A percentile compares a stretch with the other conserved stretches of the same genome.
Evolutionary conservation across 768 basidiomycete species (phyloP).

Genomic region (Asterophora lycoperdoides): DNA sequence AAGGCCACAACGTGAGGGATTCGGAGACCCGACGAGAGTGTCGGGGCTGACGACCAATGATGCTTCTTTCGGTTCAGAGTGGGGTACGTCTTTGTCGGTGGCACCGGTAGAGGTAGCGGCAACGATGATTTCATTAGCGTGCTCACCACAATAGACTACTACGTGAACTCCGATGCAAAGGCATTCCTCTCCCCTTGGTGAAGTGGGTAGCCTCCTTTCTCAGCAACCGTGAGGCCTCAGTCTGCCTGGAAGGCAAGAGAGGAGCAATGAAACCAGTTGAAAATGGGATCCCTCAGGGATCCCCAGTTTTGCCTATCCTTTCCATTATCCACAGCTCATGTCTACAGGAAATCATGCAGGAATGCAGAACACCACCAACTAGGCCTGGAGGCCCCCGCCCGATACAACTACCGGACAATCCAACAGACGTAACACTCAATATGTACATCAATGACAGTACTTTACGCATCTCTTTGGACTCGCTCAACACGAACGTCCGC

Average conservation of each 20-base stretch:
- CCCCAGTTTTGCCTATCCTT: conserved; percentile 25
- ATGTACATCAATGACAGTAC: conserved; percentile 34
- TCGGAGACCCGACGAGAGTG: too few relatives aligned
- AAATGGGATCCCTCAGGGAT: too few relatives aligned
- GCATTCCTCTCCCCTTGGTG: too few relatives aligned
- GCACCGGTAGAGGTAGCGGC: too few relatives aligned
- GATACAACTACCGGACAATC: conserved; percentile 11
- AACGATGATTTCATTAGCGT: too few relatives aligned
- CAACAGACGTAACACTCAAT: conserved; percentile 11
- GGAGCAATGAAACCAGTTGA: conserved; percentile 23
- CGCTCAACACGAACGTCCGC: conserved; percentile 13
- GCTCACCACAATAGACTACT: too few relatives aligned
- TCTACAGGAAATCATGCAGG: conserved; percentile 19
- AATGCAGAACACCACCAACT: background rate
- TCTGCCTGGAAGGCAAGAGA: conserved; percentile 19
- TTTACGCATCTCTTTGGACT: conserved; percentile 20
- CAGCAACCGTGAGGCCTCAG: too few relatives aligned
- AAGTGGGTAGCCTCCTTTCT: conserved; percentile 23
- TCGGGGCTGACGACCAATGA: too few relatives aligned
- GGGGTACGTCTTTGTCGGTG: too few relatives aligned
- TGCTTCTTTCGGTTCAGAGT: too few relatives aligned
- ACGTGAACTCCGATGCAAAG: conserved; percentile 17
- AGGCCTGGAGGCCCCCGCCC: background rate
- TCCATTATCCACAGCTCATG: conserved; percentile 22
- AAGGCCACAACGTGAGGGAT: too few relatives aligned